Conservation (phyloP, 768 basidiomycete species). For the Leccinum rimulosum region DNA sequence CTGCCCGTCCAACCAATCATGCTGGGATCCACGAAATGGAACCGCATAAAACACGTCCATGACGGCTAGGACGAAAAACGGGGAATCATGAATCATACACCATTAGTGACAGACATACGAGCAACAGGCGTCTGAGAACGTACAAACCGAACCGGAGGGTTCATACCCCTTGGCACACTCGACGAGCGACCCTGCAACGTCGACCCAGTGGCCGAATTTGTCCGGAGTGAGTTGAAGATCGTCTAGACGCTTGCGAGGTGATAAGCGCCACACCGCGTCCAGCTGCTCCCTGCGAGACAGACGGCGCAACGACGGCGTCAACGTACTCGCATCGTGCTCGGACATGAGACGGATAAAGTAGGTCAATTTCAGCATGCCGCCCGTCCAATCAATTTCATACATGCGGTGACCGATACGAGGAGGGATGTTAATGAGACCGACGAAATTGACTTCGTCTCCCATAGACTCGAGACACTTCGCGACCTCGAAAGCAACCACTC, state of each 20-base stretch:
- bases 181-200: not conserved
- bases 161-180: not conserved
- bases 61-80: constrained; percentile 1
- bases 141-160: constrained; percentile 20
- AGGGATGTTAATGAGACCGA: not conserved
- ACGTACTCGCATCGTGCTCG: not conserved
- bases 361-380: not conserved
- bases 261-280: not conserved
- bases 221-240: not conserved
- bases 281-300: not conserved
- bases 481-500: not conserved
- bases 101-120: not conserved
- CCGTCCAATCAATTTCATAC: not conserved
- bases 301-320: not conserved
- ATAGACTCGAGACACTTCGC: not conserved
- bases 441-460: not conserved
- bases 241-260: not conserved
- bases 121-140: not conserved
- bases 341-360: not conserved
- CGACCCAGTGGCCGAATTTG: not conserved
- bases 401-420: not conserved
- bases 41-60: constrained; percentile 20
- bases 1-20: constrained; percentile 20
- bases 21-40: constrained; percentile 15
- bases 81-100: not conserved